Percentiles rank a stretch among this genome's conserved stretches.
phyloP scores from a whole-genome alignment of 352 stramenopile genomes.

The Phytopythium vexans region DNA sequence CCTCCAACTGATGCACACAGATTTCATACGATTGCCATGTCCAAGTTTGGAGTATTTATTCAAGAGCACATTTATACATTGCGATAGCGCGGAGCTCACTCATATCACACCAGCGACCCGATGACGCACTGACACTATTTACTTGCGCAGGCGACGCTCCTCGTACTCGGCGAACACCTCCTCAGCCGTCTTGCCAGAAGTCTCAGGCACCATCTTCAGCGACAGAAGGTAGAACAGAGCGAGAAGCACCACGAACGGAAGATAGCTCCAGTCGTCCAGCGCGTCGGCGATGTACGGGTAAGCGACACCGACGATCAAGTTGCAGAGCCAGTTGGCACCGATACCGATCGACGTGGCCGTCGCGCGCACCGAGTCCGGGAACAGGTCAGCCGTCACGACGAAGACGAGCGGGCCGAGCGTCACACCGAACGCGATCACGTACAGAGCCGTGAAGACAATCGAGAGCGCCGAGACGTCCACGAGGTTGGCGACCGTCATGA shows the following conservation, averaged over 20 bases:
- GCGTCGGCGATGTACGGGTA: slow-evolving; percentile 11
- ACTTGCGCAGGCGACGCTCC: background rate
- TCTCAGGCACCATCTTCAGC: slow-evolving; percentile 40
- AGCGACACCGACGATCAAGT: slow-evolving; percentile 43
- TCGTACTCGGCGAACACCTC: slow-evolving; percentile 28
- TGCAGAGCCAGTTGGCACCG: slow-evolving; percentile 44
- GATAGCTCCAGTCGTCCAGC: slow-evolving; percentile 28
- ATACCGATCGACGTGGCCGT: slow-evolving; percentile 31
- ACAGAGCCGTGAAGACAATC: slow-evolving; percentile 26
- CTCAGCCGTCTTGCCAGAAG: slow-evolving; percentile 40
- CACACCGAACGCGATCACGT: slow-evolving; percentile 38
- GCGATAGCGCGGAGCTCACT: too few species aligned
- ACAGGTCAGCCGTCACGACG: too few species aligned
- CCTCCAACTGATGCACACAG: too few species aligned
- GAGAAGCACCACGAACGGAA: slow-evolving; percentile 37
- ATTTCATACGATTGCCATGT: too few species aligned
- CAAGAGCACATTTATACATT: too few species aligned
- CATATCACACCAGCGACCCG: too few species aligned
- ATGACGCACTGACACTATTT: too few species aligned
- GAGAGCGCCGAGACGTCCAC: slow-evolving; percentile 15
- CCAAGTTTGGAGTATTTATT: too few species aligned
- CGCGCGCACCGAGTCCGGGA: background rate
- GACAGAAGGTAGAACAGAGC: slow-evolving; percentile 29
- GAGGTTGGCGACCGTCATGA: slow-evolving; percentile 14
- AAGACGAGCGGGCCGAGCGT: slow-evolving; percentile 27